These are phyloP conservation scores for Coffea eugenioides DNA, from an alignment of 257 asterid species.

Conservation along the genomic window DNA sequence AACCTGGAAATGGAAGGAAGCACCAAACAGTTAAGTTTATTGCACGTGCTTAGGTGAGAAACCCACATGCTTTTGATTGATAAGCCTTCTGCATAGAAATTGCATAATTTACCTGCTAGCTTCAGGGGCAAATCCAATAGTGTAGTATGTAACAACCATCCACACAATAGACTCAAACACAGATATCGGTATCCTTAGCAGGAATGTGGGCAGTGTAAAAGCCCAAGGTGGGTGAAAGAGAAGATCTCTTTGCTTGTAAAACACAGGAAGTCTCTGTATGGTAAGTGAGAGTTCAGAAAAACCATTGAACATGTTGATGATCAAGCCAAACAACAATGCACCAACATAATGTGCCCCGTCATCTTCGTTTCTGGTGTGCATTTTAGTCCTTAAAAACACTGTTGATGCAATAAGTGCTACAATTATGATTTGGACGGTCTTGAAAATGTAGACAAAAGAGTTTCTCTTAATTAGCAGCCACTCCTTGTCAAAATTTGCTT, in stretches of 20 bases:
- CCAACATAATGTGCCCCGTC: slow-evolving; percentile 55
- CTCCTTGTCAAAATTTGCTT: slow-evolving; percentile 59
- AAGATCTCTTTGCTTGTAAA: slow-evolving; percentile 68
- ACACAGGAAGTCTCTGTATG: slow-evolving; percentile 68
- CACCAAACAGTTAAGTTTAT: neutral
- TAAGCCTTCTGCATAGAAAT: neutral
- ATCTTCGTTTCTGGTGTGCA: slow-evolving; percentile 37
- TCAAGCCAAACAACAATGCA: slow-evolving; percentile 57
- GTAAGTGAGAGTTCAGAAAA: slow-evolving; percentile 55
- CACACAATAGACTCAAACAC: slow-evolving; percentile 56
- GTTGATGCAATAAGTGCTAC: slow-evolving; percentile 65
- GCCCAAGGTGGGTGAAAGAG: slow-evolving; percentile 77
- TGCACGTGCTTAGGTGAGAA: neutral
- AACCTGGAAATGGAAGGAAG: slow-evolving; percentile 37
- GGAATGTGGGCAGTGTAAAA: slow-evolving; percentile 58
- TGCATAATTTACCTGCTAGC: slow-evolving; percentile 50
- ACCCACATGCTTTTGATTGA: neutral
- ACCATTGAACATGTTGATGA: slow-evolving; percentile 63
- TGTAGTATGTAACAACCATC: slow-evolving; percentile 52
- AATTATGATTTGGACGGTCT: slow-evolving; percentile 58
- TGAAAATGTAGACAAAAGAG: slow-evolving; percentile 59
- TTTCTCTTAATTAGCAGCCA: slow-evolving; percentile 72
- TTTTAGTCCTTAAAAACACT: slow-evolving; percentile 53
- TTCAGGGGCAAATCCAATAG: slow-evolving; percentile 78
- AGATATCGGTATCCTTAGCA: slow-evolving; percentile 63